Base-by-base conservation (phyloP, 768 basidiomycete genomes). In the Calocybe indica region DNA sequence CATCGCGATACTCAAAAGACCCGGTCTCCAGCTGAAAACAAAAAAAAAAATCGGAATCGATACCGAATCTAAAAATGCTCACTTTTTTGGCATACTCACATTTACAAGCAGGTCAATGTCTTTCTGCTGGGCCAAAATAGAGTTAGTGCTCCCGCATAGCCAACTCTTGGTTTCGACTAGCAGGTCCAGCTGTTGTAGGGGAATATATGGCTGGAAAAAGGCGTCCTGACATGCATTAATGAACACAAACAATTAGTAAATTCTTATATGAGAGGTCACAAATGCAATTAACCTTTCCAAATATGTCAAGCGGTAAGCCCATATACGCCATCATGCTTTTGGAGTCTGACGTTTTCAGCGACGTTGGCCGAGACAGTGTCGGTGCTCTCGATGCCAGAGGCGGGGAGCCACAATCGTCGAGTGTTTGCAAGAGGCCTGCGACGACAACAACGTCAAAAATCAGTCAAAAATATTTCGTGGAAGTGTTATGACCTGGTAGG, bases 121-220 rank as follows among this genome's bases (percentile, higher is more conserved):
- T 57, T 82, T 83, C 64, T 96, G 92, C 51, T 93, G 89, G 7
- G 92, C 90, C 33, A 98, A 87, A 55, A 98, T 97, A 11, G 85
- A 80, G 62, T 99, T 99, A 5, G 95, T 98, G 54, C 89, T 91
- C n/a, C 90, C 90, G 56, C 89, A 92, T 14, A 99, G 74, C 86
- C 89, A 99, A 54, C 85, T 85, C 34, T 76, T 71, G 6, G 88
- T 86, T 30, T 84, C 80, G 57, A 78, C 83, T 30, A 96, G 66
- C 66, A 92, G 81, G 52, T 97, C 94, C 5, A 96, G 71, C 66
- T 99, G 94, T 63, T 99, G 96, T 2, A 99, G 65, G 0, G 96
- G 95, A 9, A 98, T 71, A 62, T 98, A 99, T 1, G 96, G 96
- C 62, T 99, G 96, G 69, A 99, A 99, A 70, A 98, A 94, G 4